Conservation (phyloP, 768 basidiomycete species). For the Mycena galericulata region DNA sequence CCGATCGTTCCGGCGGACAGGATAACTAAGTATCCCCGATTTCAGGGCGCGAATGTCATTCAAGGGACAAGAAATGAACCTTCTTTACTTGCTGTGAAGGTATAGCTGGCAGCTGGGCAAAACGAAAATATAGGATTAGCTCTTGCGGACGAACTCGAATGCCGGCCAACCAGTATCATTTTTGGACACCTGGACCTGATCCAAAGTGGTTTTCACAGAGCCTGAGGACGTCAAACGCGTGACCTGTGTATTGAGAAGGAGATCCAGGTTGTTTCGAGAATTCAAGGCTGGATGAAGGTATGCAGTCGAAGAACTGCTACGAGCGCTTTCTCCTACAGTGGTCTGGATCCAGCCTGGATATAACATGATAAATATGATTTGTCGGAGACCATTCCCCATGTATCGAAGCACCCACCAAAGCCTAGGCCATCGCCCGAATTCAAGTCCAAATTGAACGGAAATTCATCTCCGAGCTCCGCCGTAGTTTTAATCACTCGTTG, state of each 20-base stretch:
- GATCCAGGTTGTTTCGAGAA: conserved; percentile 40
- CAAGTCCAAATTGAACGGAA: conserved; percentile 51
- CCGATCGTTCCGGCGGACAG: conserved; percentile 45
- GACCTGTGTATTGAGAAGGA: conserved; percentile 39
- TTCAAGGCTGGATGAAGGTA: conserved; percentile 40
- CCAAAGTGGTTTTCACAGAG: too few species aligned
- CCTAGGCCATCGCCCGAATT: conserved; percentile 51
- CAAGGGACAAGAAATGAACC: neutral
- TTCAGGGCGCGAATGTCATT: conserved; percentile 1
- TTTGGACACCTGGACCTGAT: conserved; percentile 13
- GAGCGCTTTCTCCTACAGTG: conserved; percentile 36
- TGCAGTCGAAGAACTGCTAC: conserved; percentile 43
- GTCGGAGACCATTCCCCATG: too few species aligned
- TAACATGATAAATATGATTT: neutral
- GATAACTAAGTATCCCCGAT: conserved; percentile 40
- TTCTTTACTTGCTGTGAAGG: conserved; percentile 4
- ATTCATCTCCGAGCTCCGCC: conserved; percentile 41
- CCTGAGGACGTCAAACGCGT: too few species aligned
- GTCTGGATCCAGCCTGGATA: conserved; percentile 40
- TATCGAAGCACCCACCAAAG: conserved; percentile 41
- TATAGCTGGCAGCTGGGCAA: too few species aligned
- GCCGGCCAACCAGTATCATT: conserved; percentile 8
- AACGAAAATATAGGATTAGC: too few species aligned
- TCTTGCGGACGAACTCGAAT: conserved; percentile 12
- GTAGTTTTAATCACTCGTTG: conserved; percentile 42